Conservation (phyloP, 2,329 filamentous ascomycete species). For the Ploettnerulaceae sp. region DNA sequence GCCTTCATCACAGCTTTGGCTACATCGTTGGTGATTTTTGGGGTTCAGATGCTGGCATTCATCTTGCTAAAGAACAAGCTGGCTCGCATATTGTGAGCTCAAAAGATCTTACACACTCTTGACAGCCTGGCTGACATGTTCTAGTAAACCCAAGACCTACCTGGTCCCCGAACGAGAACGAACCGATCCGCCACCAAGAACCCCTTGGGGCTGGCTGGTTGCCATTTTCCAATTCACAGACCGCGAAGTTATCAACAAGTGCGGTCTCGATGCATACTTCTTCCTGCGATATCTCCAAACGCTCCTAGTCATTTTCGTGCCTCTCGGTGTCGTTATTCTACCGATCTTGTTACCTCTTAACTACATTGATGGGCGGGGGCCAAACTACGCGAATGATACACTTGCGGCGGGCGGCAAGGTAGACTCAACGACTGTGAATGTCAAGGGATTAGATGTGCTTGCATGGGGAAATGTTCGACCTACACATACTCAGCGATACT, state of each 20-base stretch:
- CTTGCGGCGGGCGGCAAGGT: conserved; percentile 21
- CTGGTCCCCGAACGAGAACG: conserved; percentile 81
- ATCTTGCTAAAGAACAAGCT: conserved; percentile 72
- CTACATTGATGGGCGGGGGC: conserved; percentile 59
- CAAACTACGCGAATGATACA: conserved; percentile 36
- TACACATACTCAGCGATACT: conserved; percentile 63
- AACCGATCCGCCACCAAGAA: conserved; percentile 65
- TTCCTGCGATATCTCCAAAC: conserved; percentile 87
- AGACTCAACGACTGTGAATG: conserved; percentile 26
- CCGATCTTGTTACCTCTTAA: conserved; percentile 87
- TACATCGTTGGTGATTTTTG: conserved; percentile 32
- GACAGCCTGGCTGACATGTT: conserved; percentile 16
- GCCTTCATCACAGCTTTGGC: conserved; percentile 32
- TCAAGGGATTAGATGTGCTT: conserved; percentile 68
- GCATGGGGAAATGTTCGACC: conserved; percentile 82
- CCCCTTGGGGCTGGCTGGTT: conserved; percentile 45
- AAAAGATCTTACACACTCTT: background rate
- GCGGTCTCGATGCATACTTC: conserved; percentile 94
- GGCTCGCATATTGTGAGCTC: conserved; percentile 72
- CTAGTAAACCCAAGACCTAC: conserved; percentile 76
- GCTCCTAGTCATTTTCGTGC: conserved; percentile 86
- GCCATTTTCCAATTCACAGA: conserved; percentile 64
- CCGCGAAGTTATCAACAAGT: conserved; percentile 87
- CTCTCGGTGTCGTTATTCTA: conserved; percentile 70
- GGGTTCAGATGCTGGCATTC: conserved; percentile 61